Conservation (phyloP, 768 basidiomycete species). For the Kwoniella shandongensis region DNA sequence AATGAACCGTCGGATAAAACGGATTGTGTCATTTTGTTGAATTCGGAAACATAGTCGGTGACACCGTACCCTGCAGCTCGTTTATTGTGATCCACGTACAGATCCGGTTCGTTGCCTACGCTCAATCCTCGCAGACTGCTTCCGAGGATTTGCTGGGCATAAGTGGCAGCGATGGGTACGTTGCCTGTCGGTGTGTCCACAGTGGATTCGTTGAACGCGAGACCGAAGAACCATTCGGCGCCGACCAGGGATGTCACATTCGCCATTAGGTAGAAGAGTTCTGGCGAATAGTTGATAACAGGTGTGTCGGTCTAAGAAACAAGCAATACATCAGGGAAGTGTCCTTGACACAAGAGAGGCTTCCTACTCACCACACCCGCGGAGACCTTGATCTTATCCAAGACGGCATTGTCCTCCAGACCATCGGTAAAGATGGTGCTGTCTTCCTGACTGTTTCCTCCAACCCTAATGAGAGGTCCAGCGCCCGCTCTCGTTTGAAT, state of each 20-base stretch:
- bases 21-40: conserved; percentile 59
- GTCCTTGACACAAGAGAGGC: not conserved
- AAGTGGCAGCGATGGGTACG: conserved; percentile 61
- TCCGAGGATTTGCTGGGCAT: conserved; percentile 66
- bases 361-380: conserved; percentile 22
- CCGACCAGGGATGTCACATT: conserved; percentile 64
- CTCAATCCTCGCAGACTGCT: conserved; percentile 67
- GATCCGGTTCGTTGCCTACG: conserved; percentile 76
- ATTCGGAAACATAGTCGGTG: conserved; percentile 60
- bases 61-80: conserved; percentile 43
- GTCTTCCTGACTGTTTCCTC: conserved; percentile 77
- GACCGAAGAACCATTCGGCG: conserved; percentile 64
- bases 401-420: conserved; percentile 58
- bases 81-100: conserved; percentile 56
- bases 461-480: conserved; percentile 66
- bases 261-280: conserved; percentile 59
- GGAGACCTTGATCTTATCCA: conserved; percentile 58
- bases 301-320: conserved; percentile 43
- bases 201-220: conserved; percentile 62
- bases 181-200: conserved; percentile 56
- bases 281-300: conserved; percentile 50
- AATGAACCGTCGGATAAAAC: conserved; percentile 53
- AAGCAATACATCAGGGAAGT: not conserved
- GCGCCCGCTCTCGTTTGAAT: conserved; percentile 65
- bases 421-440: conserved; percentile 58